Percentiles rank a stretch among this genome's conserved stretches.
These are phyloP conservation scores for Xylaria sp. DNA, from an alignment of 495 filamentous ascomycete species.

Conservation along the genomic window DNA sequence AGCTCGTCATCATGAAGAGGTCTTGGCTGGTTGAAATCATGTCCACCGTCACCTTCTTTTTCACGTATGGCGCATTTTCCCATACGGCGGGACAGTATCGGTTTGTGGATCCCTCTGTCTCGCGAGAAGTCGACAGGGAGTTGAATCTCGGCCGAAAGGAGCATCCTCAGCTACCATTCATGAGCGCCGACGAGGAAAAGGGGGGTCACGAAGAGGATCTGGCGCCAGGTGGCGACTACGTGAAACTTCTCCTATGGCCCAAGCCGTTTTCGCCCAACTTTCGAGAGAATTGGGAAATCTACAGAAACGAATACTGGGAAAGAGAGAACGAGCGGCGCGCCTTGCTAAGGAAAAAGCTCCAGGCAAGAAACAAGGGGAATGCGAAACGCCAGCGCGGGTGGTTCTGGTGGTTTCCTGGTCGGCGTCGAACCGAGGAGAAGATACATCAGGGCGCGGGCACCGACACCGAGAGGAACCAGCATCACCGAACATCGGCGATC, in stretches of 20 bases:
- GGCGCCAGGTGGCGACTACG: constrained; percentile 84
- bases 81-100: constrained; percentile 69
- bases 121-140: constrained; percentile 60
- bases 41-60: constrained; percentile 72
- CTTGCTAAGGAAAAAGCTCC: constrained; percentile 70
- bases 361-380: constrained; percentile 67
- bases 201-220: constrained; percentile 83
- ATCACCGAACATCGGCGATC: constrained; percentile 48
- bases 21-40: constrained; percentile 81
- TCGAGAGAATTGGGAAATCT: constrained; percentile 96
- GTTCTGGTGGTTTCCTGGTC: constrained; percentile 80
- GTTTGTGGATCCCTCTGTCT: constrained; percentile 64
- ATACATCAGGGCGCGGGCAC: constrained; percentile 30
- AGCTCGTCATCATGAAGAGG: constrained; percentile 86
- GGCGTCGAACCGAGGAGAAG: constrained; percentile 40
- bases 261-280: constrained; percentile 96
- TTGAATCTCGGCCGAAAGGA: constrained; percentile 46
- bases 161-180: constrained; percentile 52
- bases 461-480: constrained; percentile 41
- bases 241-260: constrained; percentile 88
- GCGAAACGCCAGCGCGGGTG: constrained; percentile 75
- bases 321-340: constrained; percentile 90
- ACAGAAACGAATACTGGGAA: constrained; percentile 94
- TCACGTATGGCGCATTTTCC: constrained; percentile 76
- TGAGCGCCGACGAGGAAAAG: constrained; percentile 53